phyloP scores from a whole-genome alignment of 331 rosid species.

The Acacia concinna region DNA sequence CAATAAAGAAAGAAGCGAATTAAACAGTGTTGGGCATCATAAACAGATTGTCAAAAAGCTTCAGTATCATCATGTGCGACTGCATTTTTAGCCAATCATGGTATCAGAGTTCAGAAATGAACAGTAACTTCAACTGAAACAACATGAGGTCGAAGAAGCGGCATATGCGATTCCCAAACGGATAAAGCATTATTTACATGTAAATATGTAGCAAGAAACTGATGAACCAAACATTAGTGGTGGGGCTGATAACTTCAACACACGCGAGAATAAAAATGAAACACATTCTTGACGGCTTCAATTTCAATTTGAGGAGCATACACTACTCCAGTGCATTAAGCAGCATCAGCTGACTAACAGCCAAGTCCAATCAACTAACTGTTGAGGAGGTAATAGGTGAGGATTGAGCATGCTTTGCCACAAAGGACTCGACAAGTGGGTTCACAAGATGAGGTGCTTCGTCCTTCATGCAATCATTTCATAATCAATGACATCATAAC shows the following conservation, averaged over 20 bases:
- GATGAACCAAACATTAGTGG: neutral
- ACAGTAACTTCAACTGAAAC: neutral
- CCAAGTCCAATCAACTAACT: constrained; percentile 32
- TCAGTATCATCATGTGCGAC: neutral
- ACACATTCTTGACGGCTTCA: constrained; percentile 1
- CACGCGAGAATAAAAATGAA: constrained; percentile 12
- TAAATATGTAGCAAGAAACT: neutral
- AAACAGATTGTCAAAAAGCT: neutral
- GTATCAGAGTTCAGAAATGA: neutral
- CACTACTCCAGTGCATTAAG: constrained; percentile 21
- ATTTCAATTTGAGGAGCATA: constrained; percentile 24
- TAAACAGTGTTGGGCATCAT: neutral
- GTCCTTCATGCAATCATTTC: constrained; percentile 57
- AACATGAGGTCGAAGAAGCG: neutral
- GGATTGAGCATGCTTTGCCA: constrained; percentile 70
- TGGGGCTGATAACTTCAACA: neutral
- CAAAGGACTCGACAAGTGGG: constrained; percentile 84
- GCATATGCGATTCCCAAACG: neutral
- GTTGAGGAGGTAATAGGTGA: constrained; percentile 40
- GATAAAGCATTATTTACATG: neutral
- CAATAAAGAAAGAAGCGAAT: neutral
- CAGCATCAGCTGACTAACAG: constrained; percentile 34
- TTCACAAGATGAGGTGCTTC: constrained; percentile 95
- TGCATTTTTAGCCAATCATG: neutral
- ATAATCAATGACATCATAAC: constrained; percentile 23